Evolutionary conservation across 768 basidiomycete species (phyloP).

Genomic region (Tricholoma furcatifolium): DNA sequence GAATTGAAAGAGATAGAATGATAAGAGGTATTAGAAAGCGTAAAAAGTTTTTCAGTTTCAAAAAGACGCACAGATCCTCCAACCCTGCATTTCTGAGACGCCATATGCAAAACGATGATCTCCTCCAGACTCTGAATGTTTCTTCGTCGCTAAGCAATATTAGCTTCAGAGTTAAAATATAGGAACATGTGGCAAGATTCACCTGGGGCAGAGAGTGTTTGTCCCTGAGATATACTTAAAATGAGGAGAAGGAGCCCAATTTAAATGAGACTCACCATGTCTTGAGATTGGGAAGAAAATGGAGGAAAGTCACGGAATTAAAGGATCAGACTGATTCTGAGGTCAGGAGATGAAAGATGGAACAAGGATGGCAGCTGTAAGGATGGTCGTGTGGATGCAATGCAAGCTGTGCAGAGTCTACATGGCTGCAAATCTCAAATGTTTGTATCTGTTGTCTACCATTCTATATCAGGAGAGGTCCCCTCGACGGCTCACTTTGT

Average conservation of each 20-base stretch:
- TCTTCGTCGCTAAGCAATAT: constrained; percentile 64
- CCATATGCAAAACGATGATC: constrained; percentile 73
- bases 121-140: constrained; percentile 71
- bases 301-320: constrained; percentile 9
- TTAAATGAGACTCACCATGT: constrained; percentile 28
- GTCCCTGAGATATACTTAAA: constrained; percentile 54
- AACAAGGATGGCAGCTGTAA: constrained; percentile 13
- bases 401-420: constrained; percentile 25
- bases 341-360: constrained; percentile 22
- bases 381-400: constrained; percentile 37
- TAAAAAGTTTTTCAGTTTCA: neutral
- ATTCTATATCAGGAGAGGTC: neutral
- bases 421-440: constrained; percentile 19
- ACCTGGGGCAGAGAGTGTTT: constrained; percentile 85
- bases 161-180: constrained; percentile 12
- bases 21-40: neutral
- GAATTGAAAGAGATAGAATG: neutral
- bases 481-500: neutral
- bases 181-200: constrained; percentile 23
- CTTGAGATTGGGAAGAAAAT: constrained; percentile 13
- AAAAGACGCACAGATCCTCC: constrained; percentile 86
- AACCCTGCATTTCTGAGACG: constrained; percentile 98
- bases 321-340: constrained; percentile 11
- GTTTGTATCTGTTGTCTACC: constrained; percentile 28
- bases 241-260: constrained; percentile 7